Base-by-base conservation (phyloP, 148 eudicot species). In the Arbutus unedo region DNA sequence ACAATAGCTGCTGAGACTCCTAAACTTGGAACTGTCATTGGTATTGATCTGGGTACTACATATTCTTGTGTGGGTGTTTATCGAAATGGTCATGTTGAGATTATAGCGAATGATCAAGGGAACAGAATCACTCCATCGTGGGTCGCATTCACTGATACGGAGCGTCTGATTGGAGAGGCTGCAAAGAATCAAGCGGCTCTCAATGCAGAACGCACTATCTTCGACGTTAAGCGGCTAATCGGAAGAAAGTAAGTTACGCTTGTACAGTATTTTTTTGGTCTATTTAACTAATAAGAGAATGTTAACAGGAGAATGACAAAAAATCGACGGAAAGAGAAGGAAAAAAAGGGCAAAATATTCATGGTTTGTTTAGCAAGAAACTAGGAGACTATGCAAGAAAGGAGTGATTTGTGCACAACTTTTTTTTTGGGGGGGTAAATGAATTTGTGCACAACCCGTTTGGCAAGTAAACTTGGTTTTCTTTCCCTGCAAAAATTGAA, bases 71-170 rank as follows among this genome's bases (percentile, higher is more conserved):
- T 90, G 23, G 91, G 87, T 45, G 89, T 89, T 5, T 85, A 85
- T 48, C 83, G 78, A 48, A 83, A 86, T 56, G 89, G 86, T 72
- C 85, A 82, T 57, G 89, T 87, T 5, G 89, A 89, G 74, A 89
- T 89, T 45, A 87, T 89, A 85, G 86, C 86, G 8, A 89, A 87
- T 43, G 89, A 87, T 55, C 91, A 89, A 85, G 91, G 91, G 25
- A 89, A 87, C 45, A 60, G 91, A 74, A 87, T 89, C 85, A 89
- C 91, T 10, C 91, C 91, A n/a, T 89, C 91, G 5, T 89, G 89
- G 89, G 91, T 89, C 8, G 89, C 91, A 9, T 89, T 89, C 80
- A 90, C 90, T 2, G 91, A 89, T 54, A 84, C 87, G 0, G 91
- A 89, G 78, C 85, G 91, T 75, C 55, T 89, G 62, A 88, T 86